Base-by-base conservation (phyloP, 1,284 basidiomycete genomes). In the Malassezia pachydermatis region DNA sequence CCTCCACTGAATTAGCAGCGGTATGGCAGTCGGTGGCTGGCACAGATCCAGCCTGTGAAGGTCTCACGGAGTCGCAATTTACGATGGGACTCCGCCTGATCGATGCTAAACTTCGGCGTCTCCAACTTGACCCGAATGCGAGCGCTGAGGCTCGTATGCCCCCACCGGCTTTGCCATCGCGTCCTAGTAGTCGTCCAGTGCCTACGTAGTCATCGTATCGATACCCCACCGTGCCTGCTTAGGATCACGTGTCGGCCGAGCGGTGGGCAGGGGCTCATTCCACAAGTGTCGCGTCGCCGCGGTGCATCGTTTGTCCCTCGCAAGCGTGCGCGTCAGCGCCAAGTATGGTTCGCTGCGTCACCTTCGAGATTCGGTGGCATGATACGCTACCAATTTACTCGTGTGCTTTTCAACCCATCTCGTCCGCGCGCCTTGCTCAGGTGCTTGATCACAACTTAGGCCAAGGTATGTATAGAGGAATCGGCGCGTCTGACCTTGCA, bases 301-400 rank as follows among this genome's bases (percentile, higher is more conserved):
- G n/a, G n/a, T n/a, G n/a, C n/a, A n/a, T n/a, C n/a, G n/a, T n/a
- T 7, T 22, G 13, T 27, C 41, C 41, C 16, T 13, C 17, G 16
- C 25, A 16, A 32, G 16, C 36, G 36, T 20, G 14, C 22, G 36
- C 36, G 13, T 23, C 29, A n/a, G 36, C 30, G 36, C 39, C 30
- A 45, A 59, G 13, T 50, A 69, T 70, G 67, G 66, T 70, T 10
- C 65, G 65, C 45, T 63, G 65, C 30, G 60, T 63, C 47, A 69
- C 68, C 17, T 69, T 70, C 48, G 68, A 70, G 48, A 69, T 70
- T 44, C 55, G 67, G 35, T 71, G 68, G 68, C 68, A 71, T 36
- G 63, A 71, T 48, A 69, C 62, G 37, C 59, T 67, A 42, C 68
- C 68, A 17, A 70, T 71, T 51, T 71, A 67, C 46, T 61, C 63